phyloP scores from a whole-genome alignment of 2,329 filamentous ascomycete genomes.

The Colletotrichum eleusines region DNA sequence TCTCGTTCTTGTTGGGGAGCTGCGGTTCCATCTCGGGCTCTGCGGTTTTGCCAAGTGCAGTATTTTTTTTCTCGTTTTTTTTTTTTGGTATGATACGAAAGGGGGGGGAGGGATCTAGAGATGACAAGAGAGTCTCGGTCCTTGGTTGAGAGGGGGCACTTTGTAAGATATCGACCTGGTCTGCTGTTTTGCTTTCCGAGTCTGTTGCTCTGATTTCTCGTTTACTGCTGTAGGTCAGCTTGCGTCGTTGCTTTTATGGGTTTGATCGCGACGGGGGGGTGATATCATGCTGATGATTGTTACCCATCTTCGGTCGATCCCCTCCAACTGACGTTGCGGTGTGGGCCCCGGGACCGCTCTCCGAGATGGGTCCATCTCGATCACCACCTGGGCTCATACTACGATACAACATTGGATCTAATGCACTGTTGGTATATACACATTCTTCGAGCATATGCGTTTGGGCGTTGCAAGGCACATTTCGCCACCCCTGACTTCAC shows the following conservation, averaged over 20 bases:
- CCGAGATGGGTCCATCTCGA: conserved; percentile 10
- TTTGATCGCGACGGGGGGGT: background rate
- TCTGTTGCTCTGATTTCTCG: background rate
- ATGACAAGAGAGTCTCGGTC: background rate
- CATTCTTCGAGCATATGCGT: no score
- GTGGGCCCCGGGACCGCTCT: background rate
- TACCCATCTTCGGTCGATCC: background rate
- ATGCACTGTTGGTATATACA: no score
- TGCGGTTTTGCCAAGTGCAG: no score
- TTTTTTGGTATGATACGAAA: no score
- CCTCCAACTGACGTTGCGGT: conserved; percentile 25
- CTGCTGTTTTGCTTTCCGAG: no score
- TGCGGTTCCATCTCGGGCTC: background rate
- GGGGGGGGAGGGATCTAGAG: background rate
- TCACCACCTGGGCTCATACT: background rate
- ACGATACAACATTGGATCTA: no score
- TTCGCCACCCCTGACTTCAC: background rate
- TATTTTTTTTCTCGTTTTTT: no score
- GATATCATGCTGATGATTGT: conserved; percentile 20
- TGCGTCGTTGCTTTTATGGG: background rate
- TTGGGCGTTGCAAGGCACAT: background rate
- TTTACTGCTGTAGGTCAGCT: no score
- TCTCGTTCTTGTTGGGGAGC: conserved; percentile 11
- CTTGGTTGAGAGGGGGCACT: background rate
- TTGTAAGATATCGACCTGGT: background rate